Evolutionary conservation across 2,329 filamentous ascomycete species (phyloP), one percentile per base, ranked within the genome.

Genomic region (Fusarium udum): DNA sequence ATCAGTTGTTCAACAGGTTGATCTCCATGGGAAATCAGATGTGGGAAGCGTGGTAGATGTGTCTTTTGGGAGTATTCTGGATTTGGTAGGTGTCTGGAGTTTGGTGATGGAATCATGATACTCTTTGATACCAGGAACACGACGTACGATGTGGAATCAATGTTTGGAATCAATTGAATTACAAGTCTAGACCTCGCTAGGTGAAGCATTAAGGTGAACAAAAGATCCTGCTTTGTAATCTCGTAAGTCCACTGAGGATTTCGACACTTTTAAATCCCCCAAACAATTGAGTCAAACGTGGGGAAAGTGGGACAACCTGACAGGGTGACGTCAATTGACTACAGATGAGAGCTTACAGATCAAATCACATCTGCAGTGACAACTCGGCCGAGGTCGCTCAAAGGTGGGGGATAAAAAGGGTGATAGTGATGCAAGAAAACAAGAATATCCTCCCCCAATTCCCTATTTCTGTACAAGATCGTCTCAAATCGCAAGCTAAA

Each of bases 1-100:
- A 96, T 75, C 92, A 95, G 82, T 79, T 97, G 46, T 96, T 96
- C 78, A 96, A 96, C 82, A 89, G 93, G 22, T 79, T 95, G 62
- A 83, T 95, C 64, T 89, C 92, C 5, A 93, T 95, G 82, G 93
- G 93, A 3, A 87, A 87, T 20, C 93, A 96, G 86, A 94, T 94
- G 85, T 96, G 93, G 94, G 92, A 94, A 84, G 87, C 88, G 62
- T 93, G 90, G 90, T 95, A 60, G 32, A 16, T 13, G 2, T 4
- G 24, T 18, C 34, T 4, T 39, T 55, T 53, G 51, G 24, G 24
- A 31, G 16, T n/a, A 28, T 34, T 39, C 11, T 40, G n/a, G 51
- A 51, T 34, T 24, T 34, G 51, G 31, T 39, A 42, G 45, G 45
- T 51, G 39, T 37, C 34, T 60, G 65, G 70, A 61, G 70, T 66